A percentile compares a stretch with the other conserved stretches of the same genome.
phyloP scores from a whole-genome alignment of 2,329 filamentous ascomycete genomes.

The Hortaea sp. region DNA sequence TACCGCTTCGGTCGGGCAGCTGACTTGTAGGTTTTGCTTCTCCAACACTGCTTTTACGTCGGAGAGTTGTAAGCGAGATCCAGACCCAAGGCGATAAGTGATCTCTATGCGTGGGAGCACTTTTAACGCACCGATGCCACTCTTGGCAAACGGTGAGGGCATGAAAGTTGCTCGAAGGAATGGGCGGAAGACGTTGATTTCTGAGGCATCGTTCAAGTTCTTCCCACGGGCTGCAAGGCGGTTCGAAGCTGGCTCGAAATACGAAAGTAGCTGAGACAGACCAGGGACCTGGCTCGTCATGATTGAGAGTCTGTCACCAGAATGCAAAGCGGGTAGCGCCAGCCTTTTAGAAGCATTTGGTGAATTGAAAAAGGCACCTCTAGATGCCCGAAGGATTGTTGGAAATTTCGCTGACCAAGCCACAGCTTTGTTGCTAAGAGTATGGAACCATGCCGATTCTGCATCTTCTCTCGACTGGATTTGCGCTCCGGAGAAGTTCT shows the following conservation, averaged over 20 bases:
- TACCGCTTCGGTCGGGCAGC: constrained; percentile 10
- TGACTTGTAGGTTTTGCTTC: constrained; percentile 6
- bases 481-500: no score
- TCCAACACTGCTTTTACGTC: neutral
- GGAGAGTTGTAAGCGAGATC: neutral
- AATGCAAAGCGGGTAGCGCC: no score
- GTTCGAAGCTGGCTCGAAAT: constrained; percentile 6
- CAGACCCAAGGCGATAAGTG: neutral
- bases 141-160: constrained; percentile 7
- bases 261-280: constrained; percentile 8
- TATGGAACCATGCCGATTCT: no score
- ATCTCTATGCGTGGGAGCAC: constrained; percentile 8
- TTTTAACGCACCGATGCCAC: constrained; percentile 3
- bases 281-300: constrained; percentile 2
- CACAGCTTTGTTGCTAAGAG: no score
- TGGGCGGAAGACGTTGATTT: neutral
- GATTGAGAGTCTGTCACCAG: neutral
- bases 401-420: no score
- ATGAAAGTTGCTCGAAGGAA: constrained; percentile 9
- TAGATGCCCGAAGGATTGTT: no score
- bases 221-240: no score
- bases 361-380: no score
- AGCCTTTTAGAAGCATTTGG: no score
- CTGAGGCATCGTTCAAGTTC: no score
- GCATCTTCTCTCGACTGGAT: no score